A percentile compares a stretch with the other conserved stretches of the same genome.
Conservation (phyloP, 2,329 filamentous ascomycete genomes). For the Berkeleyomyces rouxiae region DNA sequence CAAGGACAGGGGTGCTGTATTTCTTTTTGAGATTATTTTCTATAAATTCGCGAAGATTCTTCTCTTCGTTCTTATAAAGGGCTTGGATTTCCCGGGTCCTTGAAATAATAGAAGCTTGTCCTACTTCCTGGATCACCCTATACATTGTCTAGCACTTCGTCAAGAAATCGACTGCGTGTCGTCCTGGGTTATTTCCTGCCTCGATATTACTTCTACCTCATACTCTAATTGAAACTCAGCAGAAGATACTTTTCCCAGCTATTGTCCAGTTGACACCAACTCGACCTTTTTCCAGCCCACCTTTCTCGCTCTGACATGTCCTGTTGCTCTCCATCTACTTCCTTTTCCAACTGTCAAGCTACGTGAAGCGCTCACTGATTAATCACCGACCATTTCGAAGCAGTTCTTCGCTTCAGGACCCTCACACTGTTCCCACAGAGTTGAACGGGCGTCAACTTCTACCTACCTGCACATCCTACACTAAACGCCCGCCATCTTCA, state of each 20-base stretch:
- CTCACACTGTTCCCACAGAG: not conserved
- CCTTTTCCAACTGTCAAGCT: not conserved
- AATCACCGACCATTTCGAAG: not conserved
- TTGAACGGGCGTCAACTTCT: conserved; percentile 3
- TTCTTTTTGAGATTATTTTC: too few species aligned
- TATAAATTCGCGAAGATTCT: too few species aligned
- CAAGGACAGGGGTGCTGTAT: too few species aligned
- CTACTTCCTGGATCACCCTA: too few species aligned
- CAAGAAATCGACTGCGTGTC: too few species aligned
- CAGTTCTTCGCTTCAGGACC: too few species aligned
- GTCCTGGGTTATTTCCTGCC: too few species aligned
- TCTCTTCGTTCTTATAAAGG: too few species aligned
- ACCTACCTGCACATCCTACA: not conserved
- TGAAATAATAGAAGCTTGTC: too few species aligned
- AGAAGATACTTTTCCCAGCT: too few species aligned
- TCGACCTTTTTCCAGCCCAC: not conserved
- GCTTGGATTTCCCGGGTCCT: too few species aligned
- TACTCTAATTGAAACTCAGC: not conserved
- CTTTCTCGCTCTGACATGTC: not conserved
- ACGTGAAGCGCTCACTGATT: not conserved
- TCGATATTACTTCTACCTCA: not conserved
- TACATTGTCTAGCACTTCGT: too few species aligned
- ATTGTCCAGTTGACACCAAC: not conserved
- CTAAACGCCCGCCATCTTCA: not conserved
- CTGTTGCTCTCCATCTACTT: not conserved